Evolutionary conservation across 306 rosid species (phyloP).

Genomic region (Rosa persica): DNA sequence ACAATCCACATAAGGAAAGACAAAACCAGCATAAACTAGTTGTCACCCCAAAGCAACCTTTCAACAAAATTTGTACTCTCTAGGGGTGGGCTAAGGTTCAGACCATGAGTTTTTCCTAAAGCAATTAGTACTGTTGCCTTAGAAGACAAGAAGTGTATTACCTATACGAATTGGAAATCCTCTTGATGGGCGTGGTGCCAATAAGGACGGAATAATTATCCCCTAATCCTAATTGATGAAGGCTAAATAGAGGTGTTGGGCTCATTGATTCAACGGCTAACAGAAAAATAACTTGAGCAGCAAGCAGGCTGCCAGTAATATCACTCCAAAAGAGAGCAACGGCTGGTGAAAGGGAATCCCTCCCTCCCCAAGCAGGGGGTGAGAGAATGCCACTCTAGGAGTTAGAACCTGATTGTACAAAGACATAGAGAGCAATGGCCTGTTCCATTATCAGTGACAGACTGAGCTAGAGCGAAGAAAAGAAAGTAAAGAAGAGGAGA

Average conservation of each 20-base stretch:
- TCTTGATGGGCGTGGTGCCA: not conserved
- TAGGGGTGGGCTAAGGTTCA: too few species aligned
- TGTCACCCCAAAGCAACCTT: not conserved
- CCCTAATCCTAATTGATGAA: not conserved
- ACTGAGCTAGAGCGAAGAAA: not conserved
- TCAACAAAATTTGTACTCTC: too few species aligned
- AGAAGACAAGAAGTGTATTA: not conserved
- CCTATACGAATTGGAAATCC: not conserved
- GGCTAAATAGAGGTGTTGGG: not conserved
- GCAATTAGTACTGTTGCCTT: not conserved
- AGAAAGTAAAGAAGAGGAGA: not conserved
- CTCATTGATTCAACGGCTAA: not conserved
- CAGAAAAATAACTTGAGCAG: too few species aligned
- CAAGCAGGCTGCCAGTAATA: not conserved
- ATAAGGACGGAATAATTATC: not conserved
- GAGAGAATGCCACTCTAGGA: not conserved
- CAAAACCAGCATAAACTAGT: not conserved
- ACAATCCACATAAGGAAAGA: not conserved
- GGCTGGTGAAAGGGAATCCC: not conserved
- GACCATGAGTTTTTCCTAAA: too few species aligned
- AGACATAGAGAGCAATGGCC: not conserved
- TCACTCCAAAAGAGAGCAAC: not conserved
- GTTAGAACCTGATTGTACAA: not conserved
- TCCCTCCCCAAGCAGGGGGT: not conserved
- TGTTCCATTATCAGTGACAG: not conserved